Evolutionary conservation across 257 asterid genomes (phyloP), one percentile per base, ranked within the genome.

Genomic region (Paulownia fortunei): DNA sequence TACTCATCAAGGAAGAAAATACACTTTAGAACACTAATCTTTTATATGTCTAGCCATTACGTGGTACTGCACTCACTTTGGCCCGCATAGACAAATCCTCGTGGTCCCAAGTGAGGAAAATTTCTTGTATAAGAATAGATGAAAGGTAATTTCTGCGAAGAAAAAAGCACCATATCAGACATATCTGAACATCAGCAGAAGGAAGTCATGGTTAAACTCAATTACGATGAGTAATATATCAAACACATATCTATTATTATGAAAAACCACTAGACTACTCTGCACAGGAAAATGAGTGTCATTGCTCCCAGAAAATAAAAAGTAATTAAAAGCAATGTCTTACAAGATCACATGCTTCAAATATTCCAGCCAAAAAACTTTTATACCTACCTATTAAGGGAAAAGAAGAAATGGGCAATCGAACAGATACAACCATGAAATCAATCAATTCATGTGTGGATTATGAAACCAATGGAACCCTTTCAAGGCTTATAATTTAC

Each of bases 51-150:
- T 70, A 63, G 63, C 56, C 73, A 73, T 76, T 79, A 62, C 63
- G 59, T 59, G 73, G 68, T 7, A 68, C 30, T 46, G 79, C 59
- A 81, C 90, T 84, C 87, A 93, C 99, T 91, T 96, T 96, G 75
- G 96, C 90, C 70, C 99, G 92, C 98, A 93, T 92, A 16, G 97
- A 79, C 75, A 92, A 79, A 87, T 93, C 99, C 82, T 96, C 99
- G 39, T 96, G 99, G 85, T 96, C 99, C 99, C 97, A 96, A 34
- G 99, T 92, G 69, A 96, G 97, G 86, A 96, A 96, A 82, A 93
- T 92, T 89, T 96, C 99, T 93, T 96, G 99, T 71, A 96, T 92
- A 54, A 96, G 94, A 81, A 96, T 88, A 63, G 99, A 92, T 23
- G 99, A 89, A 77, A 96, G 96, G 84, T 92, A 96, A 83, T 96